A percentile compares a stretch with the other conserved stretches of the same genome.
Evolutionary conservation across 2,329 filamentous ascomycete genomes (phyloP).

Genomic region (Penicillium sp.): DNA sequence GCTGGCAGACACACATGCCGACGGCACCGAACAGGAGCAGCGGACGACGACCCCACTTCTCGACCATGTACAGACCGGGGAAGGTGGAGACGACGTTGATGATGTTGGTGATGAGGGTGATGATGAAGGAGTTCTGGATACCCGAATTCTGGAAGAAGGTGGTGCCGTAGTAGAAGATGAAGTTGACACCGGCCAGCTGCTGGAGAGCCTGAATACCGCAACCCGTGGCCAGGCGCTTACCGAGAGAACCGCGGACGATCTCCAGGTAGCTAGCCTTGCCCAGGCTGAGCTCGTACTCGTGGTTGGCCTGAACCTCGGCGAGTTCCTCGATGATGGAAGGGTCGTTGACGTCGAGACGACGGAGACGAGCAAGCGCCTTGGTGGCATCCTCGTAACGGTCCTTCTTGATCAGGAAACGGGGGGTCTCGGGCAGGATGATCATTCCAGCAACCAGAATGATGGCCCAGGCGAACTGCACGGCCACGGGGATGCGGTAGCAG

Average conservation of each 20-base stretch:
- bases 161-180: constrained; percentile 40
- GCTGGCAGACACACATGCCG: constrained; percentile 43
- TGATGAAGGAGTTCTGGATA: constrained; percentile 41
- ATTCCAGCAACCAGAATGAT: constrained; percentile 67
- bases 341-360: constrained; percentile 60
- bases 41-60: constrained; percentile 45
- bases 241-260: constrained; percentile 30
- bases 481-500: constrained; percentile 73
- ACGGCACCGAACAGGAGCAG: constrained; percentile 44
- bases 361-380: constrained; percentile 57
- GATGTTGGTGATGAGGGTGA: constrained; percentile 43
- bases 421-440: constrained; percentile 71
- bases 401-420: constrained; percentile 76
- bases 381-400: constrained; percentile 61
- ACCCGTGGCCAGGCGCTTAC: constrained; percentile 37
- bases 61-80: constrained; percentile 44
- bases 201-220: constrained; percentile 37
- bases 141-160: constrained; percentile 38
- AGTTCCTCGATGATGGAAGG: constrained; percentile 71
- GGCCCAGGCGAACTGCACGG: constrained; percentile 73
- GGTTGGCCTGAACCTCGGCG: constrained; percentile 78
- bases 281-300: constrained; percentile 66
- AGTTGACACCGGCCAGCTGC: constrained; percentile 40
- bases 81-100: constrained; percentile 47
- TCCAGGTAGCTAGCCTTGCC: constrained; percentile 35